phyloP scores from a whole-genome alignment of 495 filamentous ascomycete species.

The Xylaria grammica region DNA sequence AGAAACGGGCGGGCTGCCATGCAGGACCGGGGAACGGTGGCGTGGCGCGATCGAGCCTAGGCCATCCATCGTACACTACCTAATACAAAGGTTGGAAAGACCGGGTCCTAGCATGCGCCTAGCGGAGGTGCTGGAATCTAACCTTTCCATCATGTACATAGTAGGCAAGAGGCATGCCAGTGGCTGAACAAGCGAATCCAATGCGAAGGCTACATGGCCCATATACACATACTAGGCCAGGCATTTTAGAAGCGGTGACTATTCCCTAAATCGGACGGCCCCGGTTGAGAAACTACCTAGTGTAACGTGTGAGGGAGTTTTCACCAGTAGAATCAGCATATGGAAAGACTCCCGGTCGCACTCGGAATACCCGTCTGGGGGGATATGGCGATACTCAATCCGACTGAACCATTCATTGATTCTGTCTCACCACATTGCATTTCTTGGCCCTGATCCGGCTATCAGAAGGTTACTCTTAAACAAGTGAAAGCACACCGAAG shows the following conservation, averaged over 20 bases:
- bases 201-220: background rate
- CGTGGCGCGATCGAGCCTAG: conserved; percentile 13
- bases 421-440: background rate
- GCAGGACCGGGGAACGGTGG: background rate
- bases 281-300: background rate
- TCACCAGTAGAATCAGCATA: background rate
- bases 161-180: conserved; percentile 2
- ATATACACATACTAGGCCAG: background rate
- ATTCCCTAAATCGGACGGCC: conserved; percentile 12
- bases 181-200: background rate
- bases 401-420: background rate
- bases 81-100: background rate
- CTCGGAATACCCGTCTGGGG: no score
- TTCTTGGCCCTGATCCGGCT: background rate
- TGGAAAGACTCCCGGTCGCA: no score
- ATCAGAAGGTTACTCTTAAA: background rate
- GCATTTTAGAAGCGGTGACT: conserved; percentile 1
- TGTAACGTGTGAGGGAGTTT: conserved; percentile 6
- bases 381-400: no score
- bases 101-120: conserved; percentile 1
- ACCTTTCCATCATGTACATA: background rate
- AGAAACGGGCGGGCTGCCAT: background rate
- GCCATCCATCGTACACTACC: conserved; percentile 3
- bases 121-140: background rate
- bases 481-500: background rate